These are phyloP conservation scores for Physocladia obscura DNA, from an alignment of 192 early-diverging fungal species.

Conservation along the genomic window DNA sequence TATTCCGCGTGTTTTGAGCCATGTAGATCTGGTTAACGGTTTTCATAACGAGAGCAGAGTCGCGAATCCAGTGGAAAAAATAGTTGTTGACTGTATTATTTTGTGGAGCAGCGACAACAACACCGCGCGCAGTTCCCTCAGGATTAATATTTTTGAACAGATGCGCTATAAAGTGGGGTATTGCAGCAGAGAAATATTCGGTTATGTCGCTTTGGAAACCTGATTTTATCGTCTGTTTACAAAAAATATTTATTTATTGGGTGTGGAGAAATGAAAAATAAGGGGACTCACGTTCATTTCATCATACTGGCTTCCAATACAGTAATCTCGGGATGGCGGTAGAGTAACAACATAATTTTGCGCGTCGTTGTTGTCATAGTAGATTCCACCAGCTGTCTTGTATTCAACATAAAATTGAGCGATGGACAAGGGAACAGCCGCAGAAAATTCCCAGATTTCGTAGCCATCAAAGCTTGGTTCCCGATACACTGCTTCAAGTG, in stretches of 20 bases:
- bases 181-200: not conserved
- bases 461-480: not conserved
- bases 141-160: constrained; percentile 4
- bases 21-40: constrained; percentile 7
- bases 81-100: constrained; percentile 5
- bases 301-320: too few relatives aligned
- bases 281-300: too few relatives aligned
- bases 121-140: not conserved
- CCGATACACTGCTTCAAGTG: not conserved
- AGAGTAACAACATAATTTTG: not conserved
- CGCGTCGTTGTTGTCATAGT: constrained; percentile 14
- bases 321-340: too few relatives aligned
- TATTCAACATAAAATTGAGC: constrained; percentile 7
- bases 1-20: constrained; percentile 42
- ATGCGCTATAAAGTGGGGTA: not conserved
- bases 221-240: not conserved
- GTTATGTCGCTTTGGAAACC: constrained; percentile 4
- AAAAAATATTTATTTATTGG: too few relatives aligned
- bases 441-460: not conserved
- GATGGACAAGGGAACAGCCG: not conserved
- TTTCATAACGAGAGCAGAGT: constrained; percentile 16
- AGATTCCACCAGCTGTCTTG: not conserved
- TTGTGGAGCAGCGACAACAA: constrained; percentile 15
- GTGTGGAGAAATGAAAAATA: too few relatives aligned
- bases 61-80: constrained; percentile 14